phyloP scores from a whole-genome alignment of 176 grass and related monocot species.

The Bonia amplexicaulis region DNA sequence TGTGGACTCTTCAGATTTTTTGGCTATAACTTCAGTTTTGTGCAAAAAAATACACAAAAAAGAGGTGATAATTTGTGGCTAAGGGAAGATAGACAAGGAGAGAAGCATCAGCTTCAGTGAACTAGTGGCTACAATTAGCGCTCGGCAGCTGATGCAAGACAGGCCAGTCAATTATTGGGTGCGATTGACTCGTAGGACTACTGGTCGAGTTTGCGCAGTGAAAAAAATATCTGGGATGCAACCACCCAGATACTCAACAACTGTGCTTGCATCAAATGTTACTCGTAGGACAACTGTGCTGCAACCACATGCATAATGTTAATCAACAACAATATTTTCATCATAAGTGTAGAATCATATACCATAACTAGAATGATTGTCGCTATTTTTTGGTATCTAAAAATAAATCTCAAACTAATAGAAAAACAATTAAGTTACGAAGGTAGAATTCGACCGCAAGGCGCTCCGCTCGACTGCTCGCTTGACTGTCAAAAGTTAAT shows the following conservation, averaged over 20 bases:
- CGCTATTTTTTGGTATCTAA: rapidly evolving
- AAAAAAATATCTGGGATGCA: background rate
- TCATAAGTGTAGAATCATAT: too few relatives aligned
- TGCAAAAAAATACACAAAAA: background rate
- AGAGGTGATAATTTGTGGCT: conserved; percentile 30
- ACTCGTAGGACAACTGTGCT: too few relatives aligned
- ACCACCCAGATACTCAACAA: too few relatives aligned
- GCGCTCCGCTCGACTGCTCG: too few relatives aligned
- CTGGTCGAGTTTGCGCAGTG: background rate
- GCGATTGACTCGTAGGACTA: background rate
- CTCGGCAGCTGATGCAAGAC: background rate
- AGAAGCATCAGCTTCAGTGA: conserved; percentile 14
- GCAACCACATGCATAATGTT: background rate
- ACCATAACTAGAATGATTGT: too few relatives aligned
- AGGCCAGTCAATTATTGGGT: background rate
- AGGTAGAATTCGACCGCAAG: too few relatives aligned
- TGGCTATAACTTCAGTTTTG: background rate
- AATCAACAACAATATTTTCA: background rate
- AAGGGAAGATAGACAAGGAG: background rate
- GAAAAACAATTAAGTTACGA: too few relatives aligned
- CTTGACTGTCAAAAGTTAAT: too few relatives aligned
- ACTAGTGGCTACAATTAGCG: conserved; percentile 21
- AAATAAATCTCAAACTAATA: too few relatives aligned
- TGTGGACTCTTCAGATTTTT: background rate
- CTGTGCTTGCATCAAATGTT: background rate